A percentile compares a stretch with the other conserved stretches of the same genome.
Evolutionary conservation across 768 basidiomycete genomes (phyloP).

Genomic region (Mycena metata): DNA sequence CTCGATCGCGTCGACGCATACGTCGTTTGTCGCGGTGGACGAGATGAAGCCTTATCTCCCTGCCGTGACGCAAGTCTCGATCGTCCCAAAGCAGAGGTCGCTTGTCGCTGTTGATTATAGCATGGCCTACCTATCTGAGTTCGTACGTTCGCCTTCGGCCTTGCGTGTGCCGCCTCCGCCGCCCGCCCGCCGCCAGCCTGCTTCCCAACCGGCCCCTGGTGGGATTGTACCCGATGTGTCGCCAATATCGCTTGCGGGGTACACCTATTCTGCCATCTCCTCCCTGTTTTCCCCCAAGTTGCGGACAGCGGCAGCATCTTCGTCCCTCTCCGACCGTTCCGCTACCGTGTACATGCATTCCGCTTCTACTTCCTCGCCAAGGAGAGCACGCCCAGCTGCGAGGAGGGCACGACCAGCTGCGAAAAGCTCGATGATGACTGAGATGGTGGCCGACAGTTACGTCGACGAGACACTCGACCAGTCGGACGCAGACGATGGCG

Average conservation of each 20-base stretch:
- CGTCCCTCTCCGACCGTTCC: too few relatives aligned
- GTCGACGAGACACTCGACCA: background rate
- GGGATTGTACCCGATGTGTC: background rate
- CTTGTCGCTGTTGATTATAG: background rate
- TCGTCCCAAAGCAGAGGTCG: background rate
- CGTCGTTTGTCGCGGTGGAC: constrained; percentile 38
- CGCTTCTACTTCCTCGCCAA: too few relatives aligned
- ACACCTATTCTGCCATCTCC: background rate
- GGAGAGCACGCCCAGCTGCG: too few relatives aligned
- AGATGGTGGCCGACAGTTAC: too few relatives aligned
- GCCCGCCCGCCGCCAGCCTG: too few relatives aligned
- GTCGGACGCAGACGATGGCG: background rate
- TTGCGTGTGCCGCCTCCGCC: too few relatives aligned
- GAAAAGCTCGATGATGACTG: too few relatives aligned
- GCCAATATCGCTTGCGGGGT: background rate
- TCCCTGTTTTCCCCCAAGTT: background rate
- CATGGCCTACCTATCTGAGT: background rate
- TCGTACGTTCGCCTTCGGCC: background rate
- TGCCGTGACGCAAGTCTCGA: too few relatives aligned
- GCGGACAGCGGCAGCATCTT: background rate
- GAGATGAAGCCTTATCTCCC: constrained; percentile 20
- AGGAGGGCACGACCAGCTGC: too few relatives aligned
- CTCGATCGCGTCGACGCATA: constrained; percentile 35
- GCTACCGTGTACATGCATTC: too few relatives aligned
- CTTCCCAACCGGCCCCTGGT: background rate